phyloP scores from a whole-genome alignment of 768 basidiomycete species.

The Kwoniella heveanensis region DNA sequence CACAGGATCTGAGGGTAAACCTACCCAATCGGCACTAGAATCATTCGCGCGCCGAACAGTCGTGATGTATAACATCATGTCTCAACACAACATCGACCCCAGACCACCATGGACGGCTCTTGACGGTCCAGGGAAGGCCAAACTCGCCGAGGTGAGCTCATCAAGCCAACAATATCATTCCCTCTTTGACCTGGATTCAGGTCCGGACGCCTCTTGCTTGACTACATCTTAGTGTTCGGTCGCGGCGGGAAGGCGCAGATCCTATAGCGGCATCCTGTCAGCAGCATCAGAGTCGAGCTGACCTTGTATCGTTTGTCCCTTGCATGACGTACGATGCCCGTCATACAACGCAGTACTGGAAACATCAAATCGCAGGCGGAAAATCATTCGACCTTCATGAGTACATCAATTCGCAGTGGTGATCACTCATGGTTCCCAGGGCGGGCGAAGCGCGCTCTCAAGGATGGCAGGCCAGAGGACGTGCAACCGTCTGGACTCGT shows the following conservation, averaged over 20 bases:
- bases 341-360: constrained; percentile 23
- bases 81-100: constrained; percentile 32
- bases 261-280: too few relatives aligned
- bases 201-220: too few relatives aligned
- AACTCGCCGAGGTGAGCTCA: constrained; percentile 35
- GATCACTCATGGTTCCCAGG: neutral
- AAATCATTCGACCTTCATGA: constrained; percentile 29
- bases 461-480: too few relatives aligned
- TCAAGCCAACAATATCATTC: neutral
- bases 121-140: constrained; percentile 35
- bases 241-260: too few relatives aligned
- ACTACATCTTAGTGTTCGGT: too few relatives aligned
- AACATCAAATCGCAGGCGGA: constrained; percentile 13
- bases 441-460: neutral
- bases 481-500: too few relatives aligned
- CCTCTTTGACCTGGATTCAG: neutral
- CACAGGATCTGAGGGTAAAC: constrained; percentile 2
- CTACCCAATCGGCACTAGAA: constrained; percentile 30
- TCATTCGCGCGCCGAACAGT: constrained; percentile 28
- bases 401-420: constrained; percentile 28
- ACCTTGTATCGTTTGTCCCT: too few relatives aligned
- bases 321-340: neutral
- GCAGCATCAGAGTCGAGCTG: too few relatives aligned
- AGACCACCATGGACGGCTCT: constrained; percentile 30
- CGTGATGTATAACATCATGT: constrained; percentile 30